A percentile compares a stretch with the other conserved stretches of the same genome.
Evolutionary conservation across 345 rosid genomes (phyloP).

Genomic region (Dipteronia sinensis): DNA sequence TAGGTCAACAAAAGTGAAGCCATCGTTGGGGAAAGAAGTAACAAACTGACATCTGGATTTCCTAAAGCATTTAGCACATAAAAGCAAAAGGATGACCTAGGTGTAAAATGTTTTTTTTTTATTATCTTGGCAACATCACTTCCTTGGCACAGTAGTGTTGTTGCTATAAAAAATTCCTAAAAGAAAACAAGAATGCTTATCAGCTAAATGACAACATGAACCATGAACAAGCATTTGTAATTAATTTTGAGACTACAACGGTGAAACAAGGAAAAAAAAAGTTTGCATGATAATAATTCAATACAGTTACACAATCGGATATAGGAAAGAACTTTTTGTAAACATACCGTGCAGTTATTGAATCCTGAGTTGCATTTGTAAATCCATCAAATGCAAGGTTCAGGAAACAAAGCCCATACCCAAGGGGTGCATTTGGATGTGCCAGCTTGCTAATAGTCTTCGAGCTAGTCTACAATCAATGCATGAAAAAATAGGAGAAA

Average conservation of each 20-base stretch:
- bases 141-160: neutral
- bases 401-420: constrained; percentile 87
- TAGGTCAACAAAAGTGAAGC: neutral
- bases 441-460: constrained; percentile 95
- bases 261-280: too few relatives aligned
- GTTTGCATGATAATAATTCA: neutral
- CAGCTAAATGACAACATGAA: neutral
- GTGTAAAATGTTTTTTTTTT: neutral
- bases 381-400: constrained; percentile 98
- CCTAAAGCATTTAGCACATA: neutral
- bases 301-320: neutral
- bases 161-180: neutral
- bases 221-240: neutral
- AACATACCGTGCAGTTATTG: constrained; percentile 70
- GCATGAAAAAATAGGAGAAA: constrained; percentile 3
- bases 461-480: constrained; percentile 76
- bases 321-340: neutral
- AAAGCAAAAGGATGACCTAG: neutral
- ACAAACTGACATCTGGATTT: neutral
- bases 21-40: too few relatives aligned
- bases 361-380: constrained; percentile 98
- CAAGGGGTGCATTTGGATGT: constrained; percentile 93
- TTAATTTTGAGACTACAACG: neutral
- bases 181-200: neutral
- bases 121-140: neutral